phyloP scores from a whole-genome alignment of 2,329 filamentous ascomycete genomes.

The Diaporthe nobilis region DNA sequence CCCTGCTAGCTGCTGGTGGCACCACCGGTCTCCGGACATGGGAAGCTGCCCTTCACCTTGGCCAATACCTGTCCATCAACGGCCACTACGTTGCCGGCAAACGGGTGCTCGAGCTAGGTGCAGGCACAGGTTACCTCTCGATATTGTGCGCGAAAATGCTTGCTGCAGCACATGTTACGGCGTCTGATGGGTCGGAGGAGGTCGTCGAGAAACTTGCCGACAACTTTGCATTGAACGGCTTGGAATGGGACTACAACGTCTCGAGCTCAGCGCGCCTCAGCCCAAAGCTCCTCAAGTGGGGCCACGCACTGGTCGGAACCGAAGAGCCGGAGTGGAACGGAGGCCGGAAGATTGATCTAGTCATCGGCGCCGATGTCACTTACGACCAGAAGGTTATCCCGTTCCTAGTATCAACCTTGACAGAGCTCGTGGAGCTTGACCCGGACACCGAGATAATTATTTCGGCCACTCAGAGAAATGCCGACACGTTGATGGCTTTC shows the following conservation, averaged over 20 bases:
- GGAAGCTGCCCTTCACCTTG: constrained; percentile 84
- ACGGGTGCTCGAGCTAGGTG: constrained; percentile 79
- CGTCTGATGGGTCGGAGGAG: constrained; percentile 81
- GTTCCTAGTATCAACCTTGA: constrained; percentile 74
- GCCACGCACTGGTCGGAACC: constrained; percentile 69
- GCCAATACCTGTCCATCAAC: constrained; percentile 73
- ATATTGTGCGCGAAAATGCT: constrained; percentile 81
- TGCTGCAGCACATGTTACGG: constrained; percentile 69
- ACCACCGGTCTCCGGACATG: constrained; percentile 85
- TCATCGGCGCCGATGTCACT: constrained; percentile 84
- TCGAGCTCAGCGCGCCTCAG: constrained; percentile 57
- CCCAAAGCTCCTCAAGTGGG: constrained; percentile 75
- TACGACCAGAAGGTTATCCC: constrained; percentile 78
- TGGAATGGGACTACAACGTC: constrained; percentile 57
- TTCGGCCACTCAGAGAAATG: constrained; percentile 78
- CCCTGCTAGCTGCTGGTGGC: constrained; percentile 77
- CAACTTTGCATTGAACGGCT: constrained; percentile 77
- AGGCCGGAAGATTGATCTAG: constrained; percentile 67
- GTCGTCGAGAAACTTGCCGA: constrained; percentile 77
- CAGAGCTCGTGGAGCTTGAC: constrained; percentile 71
- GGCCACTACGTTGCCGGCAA: constrained; percentile 64
- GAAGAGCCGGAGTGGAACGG: constrained; percentile 69
- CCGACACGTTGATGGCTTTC: constrained; percentile 23
- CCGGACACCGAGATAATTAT: constrained; percentile 73
- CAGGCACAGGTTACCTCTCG: constrained; percentile 82